Conservation (phyloP, 2,329 filamentous ascomycete species). For the Phyllosticta ampelicida region DNA sequence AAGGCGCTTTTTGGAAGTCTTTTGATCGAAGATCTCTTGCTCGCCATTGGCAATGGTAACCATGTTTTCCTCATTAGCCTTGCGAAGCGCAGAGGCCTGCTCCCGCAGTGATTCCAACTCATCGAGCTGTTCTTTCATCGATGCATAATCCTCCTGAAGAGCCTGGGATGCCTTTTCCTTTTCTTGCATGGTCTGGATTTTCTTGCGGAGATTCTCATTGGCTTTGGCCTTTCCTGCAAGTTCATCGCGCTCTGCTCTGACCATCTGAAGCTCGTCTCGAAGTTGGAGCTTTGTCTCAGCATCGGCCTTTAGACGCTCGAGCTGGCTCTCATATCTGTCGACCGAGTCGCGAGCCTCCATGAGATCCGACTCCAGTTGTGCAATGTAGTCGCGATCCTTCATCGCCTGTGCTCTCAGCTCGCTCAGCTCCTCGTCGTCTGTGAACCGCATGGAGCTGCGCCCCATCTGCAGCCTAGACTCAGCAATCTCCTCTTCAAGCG, state of each 20-base stretch:
- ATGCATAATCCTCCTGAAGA: conserved; percentile 35
- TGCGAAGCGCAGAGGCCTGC: conserved; percentile 34
- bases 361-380: conserved; percentile 38
- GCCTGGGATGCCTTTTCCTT: conserved; percentile 34
- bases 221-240: conserved; percentile 38
- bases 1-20: conserved; percentile 36
- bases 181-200: conserved; percentile 40
- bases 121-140: conserved; percentile 33
- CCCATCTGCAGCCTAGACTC: conserved; percentile 37
- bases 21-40: conserved; percentile 41
- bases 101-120: conserved; percentile 36
- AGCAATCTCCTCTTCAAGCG: conserved; percentile 38
- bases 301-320: conserved; percentile 33
- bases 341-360: conserved; percentile 32
- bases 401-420: conserved; percentile 34
- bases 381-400: conserved; percentile 39
- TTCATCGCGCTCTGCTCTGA: conserved; percentile 39
- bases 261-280: conserved; percentile 40
- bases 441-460: conserved; percentile 26
- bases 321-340: conserved; percentile 36
- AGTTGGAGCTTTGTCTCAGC: conserved; percentile 37
- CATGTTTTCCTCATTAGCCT: conserved; percentile 41
- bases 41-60: conserved; percentile 40
- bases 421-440: conserved; percentile 33
- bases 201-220: conserved; percentile 44